Evolutionary conservation across 495 filamentous ascomycete genomes (phyloP).

Genomic region (Penicillium coffeae): DNA sequence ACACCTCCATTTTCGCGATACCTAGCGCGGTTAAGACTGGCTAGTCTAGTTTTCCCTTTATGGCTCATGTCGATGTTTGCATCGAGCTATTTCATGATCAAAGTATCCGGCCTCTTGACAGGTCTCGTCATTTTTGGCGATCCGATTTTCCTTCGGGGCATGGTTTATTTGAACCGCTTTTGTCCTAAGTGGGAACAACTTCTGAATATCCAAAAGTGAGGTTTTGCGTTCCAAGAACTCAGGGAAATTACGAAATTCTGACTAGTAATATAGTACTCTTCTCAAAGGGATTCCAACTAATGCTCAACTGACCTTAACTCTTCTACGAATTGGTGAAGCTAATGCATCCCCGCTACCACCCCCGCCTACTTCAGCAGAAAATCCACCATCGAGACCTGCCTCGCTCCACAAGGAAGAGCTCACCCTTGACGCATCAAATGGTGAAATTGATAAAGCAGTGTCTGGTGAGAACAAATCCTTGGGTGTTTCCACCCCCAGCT

Average conservation of each 20-base stretch:
- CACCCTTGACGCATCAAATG: slow-evolving; percentile 39
- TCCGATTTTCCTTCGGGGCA: slow-evolving; percentile 59
- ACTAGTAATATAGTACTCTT: slow-evolving; percentile 48
- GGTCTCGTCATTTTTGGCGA: slow-evolving; percentile 80
- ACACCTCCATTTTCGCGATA: slow-evolving; percentile 70
- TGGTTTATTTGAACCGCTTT: slow-evolving; percentile 60
- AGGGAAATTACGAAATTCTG: not conserved
- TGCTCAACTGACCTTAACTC: slow-evolving; percentile 76
- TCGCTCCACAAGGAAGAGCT: slow-evolving; percentile 36
- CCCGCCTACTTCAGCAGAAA: slow-evolving; percentile 55
- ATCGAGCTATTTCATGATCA: slow-evolving; percentile 68
- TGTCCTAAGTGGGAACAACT: slow-evolving; percentile 75
- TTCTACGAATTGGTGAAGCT: slow-evolving; percentile 78
- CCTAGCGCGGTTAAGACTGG: slow-evolving; percentile 58
- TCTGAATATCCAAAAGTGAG: slow-evolving; percentile 64
- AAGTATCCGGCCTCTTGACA: slow-evolving; percentile 55
- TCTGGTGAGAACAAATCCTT: slow-evolving; percentile 3
- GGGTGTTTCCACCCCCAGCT: not conserved
- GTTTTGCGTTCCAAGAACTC: slow-evolving; percentile 1
- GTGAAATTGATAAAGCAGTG: slow-evolving; percentile 50
- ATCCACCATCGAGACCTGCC: slow-evolving; percentile 44
- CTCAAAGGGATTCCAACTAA: slow-evolving; percentile 85
- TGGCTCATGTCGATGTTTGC: slow-evolving; percentile 56
- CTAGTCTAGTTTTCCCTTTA: slow-evolving; percentile 54
- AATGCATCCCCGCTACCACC: slow-evolving; percentile 78